Conservation (phyloP, 371 early-diverging fungal genomes). For the Actinomortierella wolfii region DNA sequence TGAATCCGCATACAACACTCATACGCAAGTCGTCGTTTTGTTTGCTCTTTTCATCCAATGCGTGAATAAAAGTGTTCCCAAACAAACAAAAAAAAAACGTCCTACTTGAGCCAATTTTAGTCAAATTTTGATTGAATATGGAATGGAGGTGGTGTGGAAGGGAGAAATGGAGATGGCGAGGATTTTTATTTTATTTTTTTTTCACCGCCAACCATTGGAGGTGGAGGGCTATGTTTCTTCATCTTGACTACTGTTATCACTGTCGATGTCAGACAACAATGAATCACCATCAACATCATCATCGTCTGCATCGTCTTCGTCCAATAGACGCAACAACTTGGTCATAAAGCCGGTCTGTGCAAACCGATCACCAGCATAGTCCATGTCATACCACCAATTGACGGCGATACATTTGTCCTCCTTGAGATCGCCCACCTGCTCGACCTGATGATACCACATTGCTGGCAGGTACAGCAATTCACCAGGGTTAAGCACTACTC, state of each 20-base stretch:
- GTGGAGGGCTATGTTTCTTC: no score
- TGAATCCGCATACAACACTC: no score
- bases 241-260: no score
- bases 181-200: not conserved
- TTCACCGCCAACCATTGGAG: no score
- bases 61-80: no score
- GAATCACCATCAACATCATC: no score
- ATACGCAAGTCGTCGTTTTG: no score
- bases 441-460: constrained; percentile 80
- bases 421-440: constrained; percentile 55
- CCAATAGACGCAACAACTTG: constrained; percentile 28
- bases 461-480: constrained; percentile 83
- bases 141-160: not conserved
- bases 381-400: constrained; percentile 85
- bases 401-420: constrained; percentile 76
- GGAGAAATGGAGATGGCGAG: not conserved
- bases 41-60: no score
- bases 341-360: constrained; percentile 29
- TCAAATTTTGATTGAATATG: no score
- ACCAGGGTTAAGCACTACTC: constrained; percentile 65
- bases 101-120: no score
- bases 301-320: constrained; percentile 5
- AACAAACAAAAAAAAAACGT: no score
- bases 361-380: constrained; percentile 52
- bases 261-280: no score